Evolutionary conservation across 106 monocot genomes (phyloP).

Genomic region (Xerophyta viscosa): DNA sequence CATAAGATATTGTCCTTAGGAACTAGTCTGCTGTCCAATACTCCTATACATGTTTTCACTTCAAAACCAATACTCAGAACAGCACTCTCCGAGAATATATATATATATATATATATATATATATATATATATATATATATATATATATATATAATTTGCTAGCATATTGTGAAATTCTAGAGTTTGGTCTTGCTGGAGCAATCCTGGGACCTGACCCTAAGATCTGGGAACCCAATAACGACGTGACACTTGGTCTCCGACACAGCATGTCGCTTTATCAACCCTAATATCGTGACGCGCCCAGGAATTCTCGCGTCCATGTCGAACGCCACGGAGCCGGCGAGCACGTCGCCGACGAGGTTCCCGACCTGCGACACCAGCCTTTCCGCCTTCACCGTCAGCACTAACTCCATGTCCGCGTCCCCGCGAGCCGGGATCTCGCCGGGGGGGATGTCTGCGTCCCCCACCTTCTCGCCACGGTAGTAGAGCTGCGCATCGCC

Average conservation of each 20-base stretch:
- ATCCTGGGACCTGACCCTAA: not conserved
- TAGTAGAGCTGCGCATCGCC: constrained; percentile 1
- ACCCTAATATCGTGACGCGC: constrained; percentile 4
- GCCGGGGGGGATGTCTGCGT: not conserved
- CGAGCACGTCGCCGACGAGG: constrained; percentile 1
- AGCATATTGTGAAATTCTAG: too few relatives aligned
- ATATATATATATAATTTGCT: too few relatives aligned
- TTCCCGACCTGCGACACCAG: not conserved
- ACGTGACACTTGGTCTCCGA: constrained; percentile 4
- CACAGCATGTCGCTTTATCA: constrained; percentile 11
- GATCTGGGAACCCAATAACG: constrained; percentile 10
- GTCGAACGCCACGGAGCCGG: constrained; percentile 7
- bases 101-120: too few relatives aligned
- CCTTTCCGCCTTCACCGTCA: constrained; percentile 7
- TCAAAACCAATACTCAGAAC: too few relatives aligned
- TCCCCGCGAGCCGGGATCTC: constrained; percentile 4
- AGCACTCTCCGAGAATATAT: too few relatives aligned
- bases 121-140: too few relatives aligned
- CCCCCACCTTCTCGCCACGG: constrained; percentile 3
- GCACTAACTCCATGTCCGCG: not conserved
- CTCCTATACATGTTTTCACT: too few relatives aligned
- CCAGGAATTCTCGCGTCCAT: constrained; percentile 1
- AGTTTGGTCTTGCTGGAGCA: constrained; percentile 8
- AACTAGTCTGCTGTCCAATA: too few relatives aligned
- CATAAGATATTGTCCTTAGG: too few relatives aligned